Evolutionary conservation across 1,284 basidiomycete genomes (phyloP).

Genomic region (Malassezia pachydermatis): DNA sequence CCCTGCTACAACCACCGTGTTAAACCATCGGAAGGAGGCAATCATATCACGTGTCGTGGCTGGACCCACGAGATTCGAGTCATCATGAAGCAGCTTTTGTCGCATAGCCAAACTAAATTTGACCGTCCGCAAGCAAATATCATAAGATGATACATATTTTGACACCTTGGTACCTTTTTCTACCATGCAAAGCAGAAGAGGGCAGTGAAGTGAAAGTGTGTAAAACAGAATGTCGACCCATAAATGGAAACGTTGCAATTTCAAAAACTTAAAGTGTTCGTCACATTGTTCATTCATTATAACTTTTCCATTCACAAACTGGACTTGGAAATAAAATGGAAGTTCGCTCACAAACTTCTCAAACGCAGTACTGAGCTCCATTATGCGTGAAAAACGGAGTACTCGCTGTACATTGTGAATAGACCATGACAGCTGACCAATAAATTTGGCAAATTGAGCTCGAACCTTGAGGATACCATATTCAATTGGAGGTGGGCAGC

Average conservation of each 20-base stretch:
- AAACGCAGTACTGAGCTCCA: slow-evolving; percentile 26
- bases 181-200: slow-evolving; percentile 33
- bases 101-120: slow-evolving; percentile 34
- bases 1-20: slow-evolving; percentile 30
- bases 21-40: slow-evolving; percentile 37
- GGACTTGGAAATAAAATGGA: slow-evolving; percentile 30
- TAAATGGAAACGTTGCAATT: slow-evolving; percentile 34
- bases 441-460: neutral
- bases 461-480: slow-evolving; percentile 6
- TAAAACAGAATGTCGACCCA: slow-evolving; percentile 38
- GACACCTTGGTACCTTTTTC: slow-evolving; percentile 14
- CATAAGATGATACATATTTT: slow-evolving; percentile 24
- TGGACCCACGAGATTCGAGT: slow-evolving; percentile 19
- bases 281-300: slow-evolving; percentile 30
- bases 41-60: slow-evolving; percentile 23
- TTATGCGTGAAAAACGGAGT: slow-evolving; percentile 28
- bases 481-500: slow-evolving; percentile 1
- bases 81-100: slow-evolving; percentile 22
- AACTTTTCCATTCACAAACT: slow-evolving; percentile 19
- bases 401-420: slow-evolving; percentile 22
- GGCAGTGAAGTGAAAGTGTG: slow-evolving; percentile 30
- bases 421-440: slow-evolving; percentile 12
- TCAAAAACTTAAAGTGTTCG: slow-evolving; percentile 27
- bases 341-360: slow-evolving; percentile 21
- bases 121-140: slow-evolving; percentile 32